Conservation (phyloP, 257 asterid genomes). For the Penstemon davidsonii region DNA sequence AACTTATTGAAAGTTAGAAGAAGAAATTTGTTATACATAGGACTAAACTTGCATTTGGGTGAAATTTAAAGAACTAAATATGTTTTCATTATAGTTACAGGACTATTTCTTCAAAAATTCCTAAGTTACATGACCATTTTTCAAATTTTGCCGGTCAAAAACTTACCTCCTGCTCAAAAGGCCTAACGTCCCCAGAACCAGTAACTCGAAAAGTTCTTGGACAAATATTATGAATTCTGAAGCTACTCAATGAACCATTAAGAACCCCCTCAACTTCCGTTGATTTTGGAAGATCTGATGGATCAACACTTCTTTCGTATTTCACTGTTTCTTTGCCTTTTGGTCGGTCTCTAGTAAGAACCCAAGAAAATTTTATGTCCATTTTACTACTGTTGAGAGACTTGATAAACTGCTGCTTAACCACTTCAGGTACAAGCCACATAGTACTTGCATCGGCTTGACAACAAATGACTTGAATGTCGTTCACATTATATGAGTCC, state of each 20-base stretch:
- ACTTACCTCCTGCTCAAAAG: constrained; percentile 81
- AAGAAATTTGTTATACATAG: too few species aligned
- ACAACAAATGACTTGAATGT: constrained; percentile 92
- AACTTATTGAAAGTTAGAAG: too few species aligned
- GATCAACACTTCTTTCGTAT: constrained; percentile 63
- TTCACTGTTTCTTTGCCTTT: constrained; percentile 94
- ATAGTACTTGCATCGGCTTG: constrained; percentile 82
- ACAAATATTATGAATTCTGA: constrained; percentile 63
- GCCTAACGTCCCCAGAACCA: constrained; percentile 95
- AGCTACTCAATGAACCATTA: constrained; percentile 75
- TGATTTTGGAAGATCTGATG: constrained; percentile 62
- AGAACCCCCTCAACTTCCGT: constrained; percentile 73
- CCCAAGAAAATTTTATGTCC: constrained; percentile 85
- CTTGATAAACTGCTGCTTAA: constrained; percentile 66
- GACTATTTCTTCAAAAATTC: too few species aligned
- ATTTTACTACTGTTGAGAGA: constrained; percentile 54
- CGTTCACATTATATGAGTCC: constrained; percentile 64
- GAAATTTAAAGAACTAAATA: too few species aligned
- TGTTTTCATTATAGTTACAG: too few species aligned
- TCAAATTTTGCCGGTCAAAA: neutral
- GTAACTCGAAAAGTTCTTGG: constrained; percentile 90
- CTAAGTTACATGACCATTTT: too few species aligned
- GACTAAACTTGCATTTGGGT: too few species aligned
- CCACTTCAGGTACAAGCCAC: constrained; percentile 90
- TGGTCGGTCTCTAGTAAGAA: constrained; percentile 90